A percentile compares a stretch with the other conserved stretches of the same genome.
These are phyloP conservation scores for Lentithecium fluviatile DNA, from an alignment of 495 filamentous ascomycete species.

Conservation along the genomic window DNA sequence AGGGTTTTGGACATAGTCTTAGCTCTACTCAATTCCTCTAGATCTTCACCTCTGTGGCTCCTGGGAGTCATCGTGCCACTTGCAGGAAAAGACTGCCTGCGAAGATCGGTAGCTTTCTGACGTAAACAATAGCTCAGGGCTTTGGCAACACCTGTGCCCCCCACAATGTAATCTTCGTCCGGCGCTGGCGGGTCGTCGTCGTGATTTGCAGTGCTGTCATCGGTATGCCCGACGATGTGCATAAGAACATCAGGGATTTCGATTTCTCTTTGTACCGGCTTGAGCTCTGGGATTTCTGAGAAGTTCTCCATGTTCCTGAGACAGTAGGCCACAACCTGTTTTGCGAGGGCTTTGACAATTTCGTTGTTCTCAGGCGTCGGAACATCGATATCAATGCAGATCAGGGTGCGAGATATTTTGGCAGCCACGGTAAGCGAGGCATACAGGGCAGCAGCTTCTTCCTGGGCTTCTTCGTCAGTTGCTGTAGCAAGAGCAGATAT, in stretches of 20 bases:
- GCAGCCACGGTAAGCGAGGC: slow-evolving; percentile 88
- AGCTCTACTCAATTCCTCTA: slow-evolving; percentile 62
- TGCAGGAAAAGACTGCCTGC: slow-evolving; percentile 43
- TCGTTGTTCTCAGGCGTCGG: slow-evolving; percentile 75
- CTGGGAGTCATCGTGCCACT: slow-evolving; percentile 59
- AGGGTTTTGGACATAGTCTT: slow-evolving; percentile 92
- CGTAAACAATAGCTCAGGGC: slow-evolving; percentile 85
- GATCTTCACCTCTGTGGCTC: slow-evolving; percentile 45
- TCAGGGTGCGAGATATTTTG: slow-evolving; percentile 75
- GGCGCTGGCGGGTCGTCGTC: slow-evolving; percentile 72
- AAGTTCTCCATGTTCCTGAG: slow-evolving; percentile 83
- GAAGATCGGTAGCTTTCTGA: slow-evolving; percentile 63
- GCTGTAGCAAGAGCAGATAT: slow-evolving; percentile 66
- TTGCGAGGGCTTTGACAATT: slow-evolving; percentile 87
- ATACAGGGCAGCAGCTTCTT: slow-evolving; percentile 92
- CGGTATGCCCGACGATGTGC: slow-evolving; percentile 61
- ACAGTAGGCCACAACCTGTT: slow-evolving; percentile 90
- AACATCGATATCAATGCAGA: slow-evolving; percentile 89
- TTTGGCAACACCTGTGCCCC: slow-evolving; percentile 88
- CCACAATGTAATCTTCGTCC: slow-evolving; percentile 92
- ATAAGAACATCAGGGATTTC: slow-evolving; percentile 63
- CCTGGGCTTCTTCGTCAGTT: slow-evolving; percentile 68
- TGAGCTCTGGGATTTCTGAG: slow-evolving; percentile 46
- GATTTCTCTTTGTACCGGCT: slow-evolving; percentile 48
- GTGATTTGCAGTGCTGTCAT: slow-evolving; percentile 53